Percentiles rank a stretch among this genome's conserved stretches.
These are phyloP conservation scores for Podaxis sp. DNA, from an alignment of 768 basidiomycete species.

Conservation along the genomic window DNA sequence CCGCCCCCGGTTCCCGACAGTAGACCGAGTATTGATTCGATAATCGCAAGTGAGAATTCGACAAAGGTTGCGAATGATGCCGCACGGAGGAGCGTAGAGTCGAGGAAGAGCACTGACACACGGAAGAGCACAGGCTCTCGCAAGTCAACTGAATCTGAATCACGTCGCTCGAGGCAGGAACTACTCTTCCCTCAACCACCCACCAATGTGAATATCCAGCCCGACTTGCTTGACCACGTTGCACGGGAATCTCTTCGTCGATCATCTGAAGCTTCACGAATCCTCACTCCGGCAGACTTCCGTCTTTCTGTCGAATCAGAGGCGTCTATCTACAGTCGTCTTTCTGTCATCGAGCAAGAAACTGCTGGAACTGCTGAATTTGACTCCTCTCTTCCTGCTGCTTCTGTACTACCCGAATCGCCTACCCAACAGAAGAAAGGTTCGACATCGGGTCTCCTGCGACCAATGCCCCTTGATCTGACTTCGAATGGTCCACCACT, in stretches of 20 bases:
- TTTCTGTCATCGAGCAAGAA: conserved; percentile 20
- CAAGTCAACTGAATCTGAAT: conserved; percentile 7
- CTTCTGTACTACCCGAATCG: neutral
- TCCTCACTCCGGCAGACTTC: conserved; percentile 8
- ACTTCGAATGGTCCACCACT: conserved; percentile 29
- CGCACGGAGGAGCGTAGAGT: conserved; percentile 14
- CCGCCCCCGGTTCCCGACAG: conserved; percentile 24
- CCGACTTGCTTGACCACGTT: conserved; percentile 1
- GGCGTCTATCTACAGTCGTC: conserved; percentile 33
- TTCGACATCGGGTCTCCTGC: conserved; percentile 8
- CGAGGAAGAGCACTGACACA: conserved; percentile 2
- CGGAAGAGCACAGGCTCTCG: conserved; percentile 7
- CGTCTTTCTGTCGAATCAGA: conserved; percentile 28
- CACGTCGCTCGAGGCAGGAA: conserved; percentile 9
- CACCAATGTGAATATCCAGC: conserved; percentile 8
- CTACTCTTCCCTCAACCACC: conserved; percentile 10
- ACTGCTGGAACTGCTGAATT: neutral
- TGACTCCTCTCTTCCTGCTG: neutral
- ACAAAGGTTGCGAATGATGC: conserved; percentile 5
- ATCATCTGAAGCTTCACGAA: conserved; percentile 10
- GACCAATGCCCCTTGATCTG: conserved; percentile 33
- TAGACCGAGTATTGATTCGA: conserved; percentile 22
- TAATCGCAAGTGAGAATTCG: neutral
- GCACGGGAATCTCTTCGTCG: conserved; percentile 10
- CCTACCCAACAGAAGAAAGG: neutral